These are phyloP conservation scores for Ophiostoma perfectum DNA, from an alignment of 2,329 filamentous ascomycete species.

Conservation along the genomic window DNA sequence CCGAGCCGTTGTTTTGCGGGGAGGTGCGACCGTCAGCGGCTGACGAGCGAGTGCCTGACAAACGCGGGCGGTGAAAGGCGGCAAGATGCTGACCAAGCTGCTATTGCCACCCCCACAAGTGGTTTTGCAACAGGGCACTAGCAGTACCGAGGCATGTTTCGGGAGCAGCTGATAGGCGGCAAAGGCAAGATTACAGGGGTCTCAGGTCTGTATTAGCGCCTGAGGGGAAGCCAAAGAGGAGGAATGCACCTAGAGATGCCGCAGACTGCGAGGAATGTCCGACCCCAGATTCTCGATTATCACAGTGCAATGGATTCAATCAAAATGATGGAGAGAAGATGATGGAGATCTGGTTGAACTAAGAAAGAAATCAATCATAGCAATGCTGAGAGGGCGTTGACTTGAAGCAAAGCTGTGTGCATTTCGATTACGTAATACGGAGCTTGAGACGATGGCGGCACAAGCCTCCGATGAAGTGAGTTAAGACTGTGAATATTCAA, in stretches of 20 bases:
- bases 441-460: too few relatives aligned
- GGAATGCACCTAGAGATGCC: neutral
- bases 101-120: conserved; percentile 14
- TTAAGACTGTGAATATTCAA: too few relatives aligned
- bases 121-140: neutral
- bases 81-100: conserved; percentile 17
- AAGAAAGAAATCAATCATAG: too few relatives aligned
- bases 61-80: conserved; percentile 18
- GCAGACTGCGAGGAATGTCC: conserved; percentile 1
- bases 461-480: too few relatives aligned
- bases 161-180: conserved; percentile 22
- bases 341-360: too few relatives aligned
- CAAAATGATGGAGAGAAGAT: too few relatives aligned
- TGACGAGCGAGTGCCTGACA: conserved; percentile 8
- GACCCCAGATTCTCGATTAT: neutral
- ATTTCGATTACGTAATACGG: too few relatives aligned
- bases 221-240: neutral
- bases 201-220: neutral
- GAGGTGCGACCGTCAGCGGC: neutral
- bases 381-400: too few relatives aligned
- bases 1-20: conserved; percentile 10
- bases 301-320: too few relatives aligned
- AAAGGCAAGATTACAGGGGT: neutral
- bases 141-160: conserved; percentile 21
- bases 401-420: too few relatives aligned